A percentile compares a stretch with the other conserved stretches of the same genome.
Conservation (phyloP, 306 rosid species). For the Rubus parviflorus region DNA sequence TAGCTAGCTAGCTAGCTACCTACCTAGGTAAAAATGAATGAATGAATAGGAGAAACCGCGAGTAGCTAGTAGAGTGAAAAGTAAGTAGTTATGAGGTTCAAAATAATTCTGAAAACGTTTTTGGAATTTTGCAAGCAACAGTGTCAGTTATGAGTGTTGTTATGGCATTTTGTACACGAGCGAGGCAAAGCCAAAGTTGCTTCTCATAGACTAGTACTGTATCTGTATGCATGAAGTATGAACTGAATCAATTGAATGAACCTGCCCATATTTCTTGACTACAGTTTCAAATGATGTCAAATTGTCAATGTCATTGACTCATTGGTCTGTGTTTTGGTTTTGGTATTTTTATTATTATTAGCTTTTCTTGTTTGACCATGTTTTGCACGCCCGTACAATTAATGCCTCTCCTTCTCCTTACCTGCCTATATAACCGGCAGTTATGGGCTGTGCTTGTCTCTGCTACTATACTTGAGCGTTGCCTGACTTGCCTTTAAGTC, state of each 20-base stretch:
- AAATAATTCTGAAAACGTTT: constrained; percentile 29
- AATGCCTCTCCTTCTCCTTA: no score
- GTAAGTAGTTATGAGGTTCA: neutral
- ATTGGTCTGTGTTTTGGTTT: neutral
- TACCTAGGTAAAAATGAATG: constrained; percentile 15
- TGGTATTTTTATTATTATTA: neutral
- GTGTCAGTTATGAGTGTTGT: constrained; percentile 1
- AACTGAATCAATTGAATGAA: neutral
- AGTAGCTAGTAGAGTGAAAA: neutral
- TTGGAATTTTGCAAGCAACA: constrained; percentile 34
- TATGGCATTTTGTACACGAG: neutral
- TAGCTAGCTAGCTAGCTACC: neutral
- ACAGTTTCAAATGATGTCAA: neutral
- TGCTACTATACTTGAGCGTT: no score
- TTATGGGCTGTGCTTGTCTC: no score
- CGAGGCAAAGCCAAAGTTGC: neutral
- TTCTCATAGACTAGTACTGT: neutral
- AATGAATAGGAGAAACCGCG: neutral
- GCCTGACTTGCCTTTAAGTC: no score
- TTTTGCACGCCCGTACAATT: neutral
- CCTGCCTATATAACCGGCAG: no score
- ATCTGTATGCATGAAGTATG: neutral
- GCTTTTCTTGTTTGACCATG: neutral
- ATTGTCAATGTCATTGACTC: neutral
- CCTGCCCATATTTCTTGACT: neutral